Base-by-base conservation (phyloP, 805 yeast species). In the Cephaloascus albidus region DNA sequence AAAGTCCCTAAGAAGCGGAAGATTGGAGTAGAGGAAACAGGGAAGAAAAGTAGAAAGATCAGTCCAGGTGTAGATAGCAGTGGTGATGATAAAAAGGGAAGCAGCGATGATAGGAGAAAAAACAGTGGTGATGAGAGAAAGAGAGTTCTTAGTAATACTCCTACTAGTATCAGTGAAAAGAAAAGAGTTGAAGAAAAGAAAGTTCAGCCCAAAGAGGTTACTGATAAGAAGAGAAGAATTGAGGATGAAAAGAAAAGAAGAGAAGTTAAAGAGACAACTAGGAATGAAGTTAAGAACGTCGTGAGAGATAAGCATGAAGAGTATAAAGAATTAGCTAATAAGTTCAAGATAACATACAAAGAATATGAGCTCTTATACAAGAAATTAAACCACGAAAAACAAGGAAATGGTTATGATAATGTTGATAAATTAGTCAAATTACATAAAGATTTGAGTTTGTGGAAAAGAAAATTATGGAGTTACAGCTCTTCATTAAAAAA, bases 341-440 rank as follows among this genome's bases (percentile, higher is more conserved):
- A 58, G 43, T 62, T 62, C 48, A 54, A 53, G 38, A 16, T 39
- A 31, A 58, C 54, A 43, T 62, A 62, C 44, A 54, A 53, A 39
- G 65, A 62, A 41, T 62, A 62, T 43, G 54, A 53, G 30, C 32
- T 39, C 1, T 44, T 62, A 18, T 62, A 62, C 47, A 47, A 46
- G 27, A 19, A 39, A 8, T 39, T 54, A 15, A 36, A 37, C 10
- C 35, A 33, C 33, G 14, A 31, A 8, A 31, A 8, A 14, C 6
- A 8, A n/a, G 6, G n/a, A 8, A 31, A 31, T 8, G 14, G 18
- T 6, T 8, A n/a, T 10, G 16, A 8, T 31, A 15, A 43, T 23
- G 37, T 50, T 38, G 45, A 42, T 44, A 43, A 45, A 40, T 44
- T 50, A 39, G 45, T 39, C 18, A 51, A 50, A 40, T 35, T 49